phyloP scores from a whole-genome alignment of 2,329 filamentous ascomycete species.

The Akanthomyces uredinophilus region DNA sequence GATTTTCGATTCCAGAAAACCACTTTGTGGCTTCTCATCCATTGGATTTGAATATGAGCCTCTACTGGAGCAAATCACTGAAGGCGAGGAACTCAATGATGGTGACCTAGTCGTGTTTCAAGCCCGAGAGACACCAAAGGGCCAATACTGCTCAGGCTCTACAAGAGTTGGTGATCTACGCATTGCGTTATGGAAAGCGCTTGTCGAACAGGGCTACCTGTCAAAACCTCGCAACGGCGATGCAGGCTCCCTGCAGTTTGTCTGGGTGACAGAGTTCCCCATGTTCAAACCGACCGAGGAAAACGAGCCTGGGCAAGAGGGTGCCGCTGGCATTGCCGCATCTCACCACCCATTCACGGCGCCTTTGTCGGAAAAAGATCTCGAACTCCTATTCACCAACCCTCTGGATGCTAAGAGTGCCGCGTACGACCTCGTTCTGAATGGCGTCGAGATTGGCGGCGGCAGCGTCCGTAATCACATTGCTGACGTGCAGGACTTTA shows the following conservation, averaged over 20 bases:
- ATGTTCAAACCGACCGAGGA: conserved; percentile 73
- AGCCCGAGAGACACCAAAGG: conserved; percentile 62
- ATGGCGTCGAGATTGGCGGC: conserved; percentile 89
- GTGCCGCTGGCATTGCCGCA: conserved; percentile 70
- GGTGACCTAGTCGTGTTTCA: conserved; percentile 81
- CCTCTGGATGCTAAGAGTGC: conserved; percentile 73
- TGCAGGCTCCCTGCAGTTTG: conserved; percentile 53
- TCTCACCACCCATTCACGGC: conserved; percentile 97
- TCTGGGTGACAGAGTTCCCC: conserved; percentile 88
- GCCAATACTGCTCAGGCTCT: conserved; percentile 54
- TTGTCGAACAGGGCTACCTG: conserved; percentile 59
- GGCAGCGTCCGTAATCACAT: conserved; percentile 90
- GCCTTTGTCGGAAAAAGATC: conserved; percentile 65
- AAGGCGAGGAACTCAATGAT: conserved; percentile 40
- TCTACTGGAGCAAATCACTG: conserved; percentile 32
- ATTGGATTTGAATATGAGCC: conserved; percentile 65
- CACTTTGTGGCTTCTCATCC: conserved; percentile 69
- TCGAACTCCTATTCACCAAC: conserved; percentile 66
- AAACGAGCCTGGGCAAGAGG: conserved; percentile 71
- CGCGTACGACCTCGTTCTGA: conserved; percentile 94
- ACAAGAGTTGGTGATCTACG: conserved; percentile 68
- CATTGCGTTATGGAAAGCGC: conserved; percentile 61
- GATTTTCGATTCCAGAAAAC: conserved; percentile 66
- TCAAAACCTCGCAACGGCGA: conserved; percentile 33
- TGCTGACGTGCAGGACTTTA: conserved; percentile 72